A percentile compares a stretch with the other conserved stretches of the same genome.
Conservation (phyloP, 2,329 filamentous ascomycete species). For the Colletotrichum sp. region DNA sequence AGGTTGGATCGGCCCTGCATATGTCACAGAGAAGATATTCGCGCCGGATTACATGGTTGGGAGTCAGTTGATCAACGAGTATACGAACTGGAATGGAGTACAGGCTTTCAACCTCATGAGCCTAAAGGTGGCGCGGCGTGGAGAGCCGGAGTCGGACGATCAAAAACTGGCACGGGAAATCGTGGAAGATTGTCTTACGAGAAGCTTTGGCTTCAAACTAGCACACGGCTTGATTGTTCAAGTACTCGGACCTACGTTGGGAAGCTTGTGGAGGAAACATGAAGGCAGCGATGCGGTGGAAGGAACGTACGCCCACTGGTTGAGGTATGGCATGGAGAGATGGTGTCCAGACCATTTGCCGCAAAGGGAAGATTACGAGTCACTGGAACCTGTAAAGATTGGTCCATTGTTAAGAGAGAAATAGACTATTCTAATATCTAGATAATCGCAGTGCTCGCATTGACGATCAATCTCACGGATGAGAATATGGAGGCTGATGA, state of each 20-base stretch:
- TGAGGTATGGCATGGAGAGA: slow-evolving; percentile 53
- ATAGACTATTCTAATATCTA: neutral
- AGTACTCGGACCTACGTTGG: slow-evolving; percentile 53
- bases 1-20: slow-evolving; percentile 59
- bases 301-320: slow-evolving; percentile 60
- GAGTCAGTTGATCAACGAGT: slow-evolving; percentile 56
- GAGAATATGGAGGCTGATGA: neutral
- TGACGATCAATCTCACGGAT: neutral
- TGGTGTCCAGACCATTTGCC: slow-evolving; percentile 50
- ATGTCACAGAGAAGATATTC: slow-evolving; percentile 52
- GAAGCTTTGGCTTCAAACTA: slow-evolving; percentile 60
- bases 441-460: neutral
- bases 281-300: slow-evolving; percentile 50
- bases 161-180: slow-evolving; percentile 54
- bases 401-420: slow-evolving; percentile 26
- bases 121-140: slow-evolving; percentile 38
- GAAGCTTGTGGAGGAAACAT: slow-evolving; percentile 57
- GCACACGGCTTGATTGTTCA: slow-evolving; percentile 58
- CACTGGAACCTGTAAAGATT: slow-evolving; percentile 41
- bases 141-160: slow-evolving; percentile 45
- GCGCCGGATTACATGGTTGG: slow-evolving; percentile 54
- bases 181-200: slow-evolving; percentile 53
- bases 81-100: slow-evolving; percentile 55
- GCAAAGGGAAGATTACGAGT: slow-evolving; percentile 33
- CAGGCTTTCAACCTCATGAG: slow-evolving; percentile 56